Conservation (phyloP, 768 basidiomycete species). For the Austroboletus eburneus region DNA sequence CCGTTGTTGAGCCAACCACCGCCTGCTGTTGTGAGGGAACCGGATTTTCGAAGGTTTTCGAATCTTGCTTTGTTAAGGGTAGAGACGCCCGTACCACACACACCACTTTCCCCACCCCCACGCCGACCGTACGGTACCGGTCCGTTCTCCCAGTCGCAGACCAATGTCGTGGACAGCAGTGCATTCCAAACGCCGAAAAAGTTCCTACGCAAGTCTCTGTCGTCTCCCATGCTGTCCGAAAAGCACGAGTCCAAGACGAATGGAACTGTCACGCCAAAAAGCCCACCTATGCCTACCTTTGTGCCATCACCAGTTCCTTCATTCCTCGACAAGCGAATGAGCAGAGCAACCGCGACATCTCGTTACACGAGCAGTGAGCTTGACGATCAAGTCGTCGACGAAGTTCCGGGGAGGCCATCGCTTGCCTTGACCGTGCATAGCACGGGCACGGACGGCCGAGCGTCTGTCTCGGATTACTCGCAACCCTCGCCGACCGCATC, state of each 20-base stretch:
- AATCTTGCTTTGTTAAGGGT: conserved; percentile 52
- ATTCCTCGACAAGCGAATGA: conserved; percentile 24
- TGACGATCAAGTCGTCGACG: conserved; percentile 29
- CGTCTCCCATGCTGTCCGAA: conserved; percentile 51
- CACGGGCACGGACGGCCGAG: conserved; percentile 38
- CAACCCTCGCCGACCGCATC: conserved; percentile 72
- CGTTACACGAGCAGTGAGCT: conserved; percentile 40
- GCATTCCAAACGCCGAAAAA: conserved; percentile 12
- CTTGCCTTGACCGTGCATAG: conserved; percentile 49
- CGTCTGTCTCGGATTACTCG: conserved; percentile 64
- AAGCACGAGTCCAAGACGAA: conserved; percentile 34
- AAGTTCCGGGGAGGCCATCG: conserved; percentile 39
- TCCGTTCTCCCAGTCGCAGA: conserved; percentile 56
- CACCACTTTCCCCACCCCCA: conserved; percentile 65
- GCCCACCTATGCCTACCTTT: conserved; percentile 41
- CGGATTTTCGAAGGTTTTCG: conserved; percentile 35
- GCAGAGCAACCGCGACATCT: conserved; percentile 20
- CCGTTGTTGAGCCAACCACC: conserved; percentile 6
- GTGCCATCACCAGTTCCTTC: conserved; percentile 28
- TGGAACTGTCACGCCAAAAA: conserved; percentile 31
- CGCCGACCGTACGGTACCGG: conserved; percentile 40
- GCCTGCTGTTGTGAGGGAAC: conserved; percentile 18
- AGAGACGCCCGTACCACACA: conserved; percentile 62
- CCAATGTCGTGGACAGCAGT: conserved; percentile 33
- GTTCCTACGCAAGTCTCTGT: conserved; percentile 45